A percentile compares a stretch with the other conserved stretches of the same genome.
These are phyloP conservation scores for Eudorina sp. DNA, from an alignment of 139 green algal genomes.

Conservation along the genomic window DNA sequence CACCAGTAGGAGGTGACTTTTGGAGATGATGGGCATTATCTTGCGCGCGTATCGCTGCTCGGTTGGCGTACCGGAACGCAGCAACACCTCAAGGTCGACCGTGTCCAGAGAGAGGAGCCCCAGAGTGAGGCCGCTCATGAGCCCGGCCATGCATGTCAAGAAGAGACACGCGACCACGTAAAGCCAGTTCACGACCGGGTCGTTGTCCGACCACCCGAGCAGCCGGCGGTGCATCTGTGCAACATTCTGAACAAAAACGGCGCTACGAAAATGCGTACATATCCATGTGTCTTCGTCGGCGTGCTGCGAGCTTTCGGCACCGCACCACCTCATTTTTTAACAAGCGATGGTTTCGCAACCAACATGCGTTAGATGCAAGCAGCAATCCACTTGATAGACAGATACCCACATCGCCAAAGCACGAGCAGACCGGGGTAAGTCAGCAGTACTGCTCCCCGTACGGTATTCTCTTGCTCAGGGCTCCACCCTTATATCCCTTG, in stretches of 20 bases:
- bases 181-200: neutral
- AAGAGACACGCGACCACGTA: neutral
- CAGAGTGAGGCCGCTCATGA: conserved; percentile 37
- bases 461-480: too few species aligned
- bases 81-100: conserved; percentile 55
- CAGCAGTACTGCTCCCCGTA: too few species aligned
- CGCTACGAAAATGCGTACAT: too few species aligned
- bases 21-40: conserved; percentile 64
- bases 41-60: conserved; percentile 61
- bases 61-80: conserved; percentile 47
- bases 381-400: too few species aligned
- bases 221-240: neutral
- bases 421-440: too few species aligned
- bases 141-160: neutral
- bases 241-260: neutral
- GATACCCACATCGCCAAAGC: too few species aligned
- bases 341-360: too few species aligned
- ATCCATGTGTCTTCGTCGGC: too few species aligned
- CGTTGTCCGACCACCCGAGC: neutral
- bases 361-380: too few species aligned
- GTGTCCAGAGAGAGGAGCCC: conserved; percentile 27
- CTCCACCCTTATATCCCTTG: too few species aligned
- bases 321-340: too few species aligned
- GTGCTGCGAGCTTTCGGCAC: too few species aligned
- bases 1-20: conserved; percentile 72